These are phyloP conservation scores for Aspergillus thermomutatus DNA, from an alignment of 2,329 filamentous ascomycete species.

Conservation along the genomic window DNA sequence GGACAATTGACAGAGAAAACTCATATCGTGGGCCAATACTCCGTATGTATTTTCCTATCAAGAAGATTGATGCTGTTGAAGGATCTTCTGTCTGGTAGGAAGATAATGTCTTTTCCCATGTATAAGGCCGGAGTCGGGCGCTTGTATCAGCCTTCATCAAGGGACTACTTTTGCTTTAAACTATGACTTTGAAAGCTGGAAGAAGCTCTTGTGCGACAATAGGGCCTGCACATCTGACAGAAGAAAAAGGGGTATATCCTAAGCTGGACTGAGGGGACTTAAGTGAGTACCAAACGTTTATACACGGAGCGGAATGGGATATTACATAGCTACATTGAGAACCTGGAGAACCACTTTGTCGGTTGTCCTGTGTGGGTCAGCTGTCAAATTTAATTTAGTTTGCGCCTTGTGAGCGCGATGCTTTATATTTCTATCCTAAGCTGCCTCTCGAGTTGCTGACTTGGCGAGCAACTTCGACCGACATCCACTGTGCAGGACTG, in stretches of 20 bases:
- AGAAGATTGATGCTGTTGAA: background rate
- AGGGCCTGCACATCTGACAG: background rate
- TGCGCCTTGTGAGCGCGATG: too few relatives aligned
- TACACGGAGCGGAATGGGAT: too few relatives aligned
- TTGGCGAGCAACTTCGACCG: too few relatives aligned
- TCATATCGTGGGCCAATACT: background rate
- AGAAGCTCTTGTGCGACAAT: background rate
- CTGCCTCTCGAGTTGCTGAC: too few relatives aligned
- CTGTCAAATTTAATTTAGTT: too few relatives aligned
- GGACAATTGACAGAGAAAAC: conserved; percentile 8
- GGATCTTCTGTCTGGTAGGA: background rate
- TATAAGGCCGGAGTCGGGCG: too few relatives aligned
- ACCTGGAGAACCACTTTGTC: background rate
- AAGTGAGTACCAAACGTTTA: too few relatives aligned
- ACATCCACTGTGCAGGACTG: too few relatives aligned
- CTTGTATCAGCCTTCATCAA: too few relatives aligned
- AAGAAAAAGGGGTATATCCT: background rate
- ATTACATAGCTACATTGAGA: background rate
- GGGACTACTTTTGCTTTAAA: background rate
- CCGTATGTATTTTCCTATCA: background rate
- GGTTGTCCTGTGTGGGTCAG: too few relatives aligned
- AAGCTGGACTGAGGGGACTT: too few relatives aligned
- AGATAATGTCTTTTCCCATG: background rate
- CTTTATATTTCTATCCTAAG: too few relatives aligned
- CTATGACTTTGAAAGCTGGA: background rate